Base-by-base conservation (phyloP, 208 protist species). In the Jaenimonas drosophilae region DNA sequence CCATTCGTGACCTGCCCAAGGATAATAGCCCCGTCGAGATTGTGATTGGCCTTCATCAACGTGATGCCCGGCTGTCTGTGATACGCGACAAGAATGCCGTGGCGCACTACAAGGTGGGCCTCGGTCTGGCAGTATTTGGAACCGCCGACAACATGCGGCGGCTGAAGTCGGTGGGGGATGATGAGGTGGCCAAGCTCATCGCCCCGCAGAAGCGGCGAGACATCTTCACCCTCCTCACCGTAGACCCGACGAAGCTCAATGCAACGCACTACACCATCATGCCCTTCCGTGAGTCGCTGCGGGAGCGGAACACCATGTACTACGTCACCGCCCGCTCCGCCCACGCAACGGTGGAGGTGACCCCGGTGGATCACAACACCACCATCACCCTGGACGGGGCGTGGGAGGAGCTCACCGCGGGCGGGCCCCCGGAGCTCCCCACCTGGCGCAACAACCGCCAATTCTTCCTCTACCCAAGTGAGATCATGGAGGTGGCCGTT, bases 361-460 rank as follows among this genome's bases (percentile, higher is more conserved):
- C 42, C 31, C 58, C 48, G 14, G 62, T 84, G n/a, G 26, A 48
- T 11, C 30, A 64, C 27, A 64, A 84, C 59, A 30, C 42, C 2
- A 48, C 36, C n/a, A 57, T 58, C 19, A 16, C 16, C 3, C 58
- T 88, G n/a, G 16, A 16, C 7, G 79, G 80, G 0, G 56, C 46
- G 42, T 95, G 87, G 87, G 57, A 54, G 9, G 42, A 42, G n/a
- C 46, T 37, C 1, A 74, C 49, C 2, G 60, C 66, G 1, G 70
- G 76, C 19, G 81, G 88, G 12, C 29, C 59, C 1, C 84, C 88
- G 2, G 39, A 32, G 12, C 70, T 52, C 17, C 47, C 49, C 36
- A 73, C 54, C 23, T 95, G 88, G 84, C 68, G 88, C 54, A 63
- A 90, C 59, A 93, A 91, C 68, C 74, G 62, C 29, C 81, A 92